These are phyloP conservation scores for Diaporthe citrichinensis DNA, from an alignment of 2,329 filamentous ascomycete genomes.

Conservation along the genomic window DNA sequence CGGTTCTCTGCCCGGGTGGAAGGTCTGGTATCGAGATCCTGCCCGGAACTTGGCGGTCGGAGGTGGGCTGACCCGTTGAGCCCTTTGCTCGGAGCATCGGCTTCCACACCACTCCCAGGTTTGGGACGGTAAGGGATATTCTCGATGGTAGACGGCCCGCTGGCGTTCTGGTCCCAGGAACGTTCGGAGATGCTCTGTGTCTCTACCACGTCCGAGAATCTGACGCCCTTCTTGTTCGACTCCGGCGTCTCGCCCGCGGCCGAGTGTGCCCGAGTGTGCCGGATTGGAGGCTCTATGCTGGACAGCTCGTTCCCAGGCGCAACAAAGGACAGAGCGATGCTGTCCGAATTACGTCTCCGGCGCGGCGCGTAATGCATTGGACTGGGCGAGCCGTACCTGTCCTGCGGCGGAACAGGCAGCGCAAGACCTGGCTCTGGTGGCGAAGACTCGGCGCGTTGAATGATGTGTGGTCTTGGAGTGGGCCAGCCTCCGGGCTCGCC, in stretches of 20 bases:
- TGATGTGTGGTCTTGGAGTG: constrained; percentile 21
- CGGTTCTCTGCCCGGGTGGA: constrained; percentile 39
- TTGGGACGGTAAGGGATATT: constrained; percentile 30
- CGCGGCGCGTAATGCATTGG: constrained; percentile 41
- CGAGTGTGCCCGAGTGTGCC: constrained; percentile 35
- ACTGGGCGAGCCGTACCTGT: constrained; percentile 36
- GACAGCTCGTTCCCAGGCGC: constrained; percentile 5
- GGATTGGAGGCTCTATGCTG: constrained; percentile 26
- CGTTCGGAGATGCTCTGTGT: constrained; percentile 40
- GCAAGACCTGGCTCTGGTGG: not conserved
- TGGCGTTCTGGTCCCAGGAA: constrained; percentile 36
- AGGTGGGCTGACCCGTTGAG: constrained; percentile 25
- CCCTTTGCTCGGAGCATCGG: not conserved
- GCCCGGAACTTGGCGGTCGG: not conserved
- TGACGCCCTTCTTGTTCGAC: constrained; percentile 36
- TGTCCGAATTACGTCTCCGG: constrained; percentile 47
- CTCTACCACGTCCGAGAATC: constrained; percentile 40
- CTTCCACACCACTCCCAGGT: not conserved
- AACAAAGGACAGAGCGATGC: constrained; percentile 39
- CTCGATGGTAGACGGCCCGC: constrained; percentile 28
- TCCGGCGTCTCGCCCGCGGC: constrained; percentile 26
- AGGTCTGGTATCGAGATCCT: constrained; percentile 29
- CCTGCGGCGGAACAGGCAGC: constrained; percentile 35
- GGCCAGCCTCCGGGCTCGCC: constrained; percentile 20
- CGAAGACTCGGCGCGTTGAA: constrained; percentile 22